phyloP scores from a whole-genome alignment of 192 early-diverging fungal species.

The Fimicolochytrium jonesii region DNA sequence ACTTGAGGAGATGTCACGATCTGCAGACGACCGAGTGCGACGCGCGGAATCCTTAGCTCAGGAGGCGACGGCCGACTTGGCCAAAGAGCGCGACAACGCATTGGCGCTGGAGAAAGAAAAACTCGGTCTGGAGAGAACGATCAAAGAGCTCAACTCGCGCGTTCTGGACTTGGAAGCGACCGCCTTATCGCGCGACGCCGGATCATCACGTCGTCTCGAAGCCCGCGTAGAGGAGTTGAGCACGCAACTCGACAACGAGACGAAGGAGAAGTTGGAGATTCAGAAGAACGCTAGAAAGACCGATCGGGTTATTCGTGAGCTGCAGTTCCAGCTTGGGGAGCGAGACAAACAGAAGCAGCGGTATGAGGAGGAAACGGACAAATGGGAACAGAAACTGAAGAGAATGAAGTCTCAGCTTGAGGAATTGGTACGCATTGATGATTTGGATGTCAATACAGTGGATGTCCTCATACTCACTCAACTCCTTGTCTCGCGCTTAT shows the following conservation, averaged over 20 bases:
- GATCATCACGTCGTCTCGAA: conserved; percentile 55
- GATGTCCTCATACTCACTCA: not conserved
- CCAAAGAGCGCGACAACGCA: conserved; percentile 57
- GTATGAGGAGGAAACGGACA: conserved; percentile 65
- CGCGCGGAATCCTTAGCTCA: conserved; percentile 62
- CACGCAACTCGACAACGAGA: conserved; percentile 54
- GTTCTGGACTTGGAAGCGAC: conserved; percentile 73
- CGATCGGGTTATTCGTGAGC: conserved; percentile 76
- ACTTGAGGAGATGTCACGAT: conserved; percentile 58
- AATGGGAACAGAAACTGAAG: conserved; percentile 65
- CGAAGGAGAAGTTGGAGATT: conserved; percentile 61
- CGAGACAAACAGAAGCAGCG: conserved; percentile 67
- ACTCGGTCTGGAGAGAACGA: conserved; percentile 72
- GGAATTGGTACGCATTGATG: conserved; percentile 44
- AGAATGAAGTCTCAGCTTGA: conserved; percentile 61
- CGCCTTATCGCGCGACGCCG: conserved; percentile 47
- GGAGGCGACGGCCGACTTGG: conserved; percentile 66
- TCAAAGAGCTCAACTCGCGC: conserved; percentile 73
- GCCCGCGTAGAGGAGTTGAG: conserved; percentile 60
- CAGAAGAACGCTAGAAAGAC: conserved; percentile 53
- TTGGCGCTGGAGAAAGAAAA: conserved; percentile 58
- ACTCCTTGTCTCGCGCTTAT: too few species aligned
- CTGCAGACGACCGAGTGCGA: conserved; percentile 63
- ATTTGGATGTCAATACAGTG: too few species aligned
- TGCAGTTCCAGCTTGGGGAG: conserved; percentile 83